Evolutionary conservation across 441 rosid species (phyloP).

Genomic region (Adansonia grandidieri): DNA sequence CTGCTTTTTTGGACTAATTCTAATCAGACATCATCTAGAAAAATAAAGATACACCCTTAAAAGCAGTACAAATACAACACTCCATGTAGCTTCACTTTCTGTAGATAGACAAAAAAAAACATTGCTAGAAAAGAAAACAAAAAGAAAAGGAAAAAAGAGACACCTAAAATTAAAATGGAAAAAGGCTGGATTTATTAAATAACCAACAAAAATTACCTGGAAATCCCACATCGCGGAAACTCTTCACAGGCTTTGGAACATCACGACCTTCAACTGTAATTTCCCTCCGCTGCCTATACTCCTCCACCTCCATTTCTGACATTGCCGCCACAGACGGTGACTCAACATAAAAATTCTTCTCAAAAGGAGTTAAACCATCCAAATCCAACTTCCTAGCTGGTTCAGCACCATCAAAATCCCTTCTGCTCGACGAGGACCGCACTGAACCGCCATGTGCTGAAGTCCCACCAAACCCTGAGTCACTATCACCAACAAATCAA

Average conservation of each 20-base stretch:
- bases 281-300: constrained; percentile 70
- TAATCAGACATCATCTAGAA: background rate
- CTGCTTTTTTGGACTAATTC: background rate
- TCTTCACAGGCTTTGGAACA: constrained; percentile 88
- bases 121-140: background rate
- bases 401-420: constrained; percentile 53
- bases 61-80: background rate
- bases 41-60: background rate
- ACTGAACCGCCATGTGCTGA: constrained; percentile 59
- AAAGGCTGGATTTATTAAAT: background rate
- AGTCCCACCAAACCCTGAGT: constrained; percentile 88
- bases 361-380: constrained; percentile 87
- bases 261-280: constrained; percentile 90
- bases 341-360: constrained; percentile 88
- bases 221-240: constrained; percentile 73
- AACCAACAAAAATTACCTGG: constrained; percentile 57
- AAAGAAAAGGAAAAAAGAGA: background rate
- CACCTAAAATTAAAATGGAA: background rate
- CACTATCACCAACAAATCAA: constrained; percentile 53
- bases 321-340: constrained; percentile 74
- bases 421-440: constrained; percentile 59
- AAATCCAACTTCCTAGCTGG: constrained; percentile 71
- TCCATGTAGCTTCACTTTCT: background rate
- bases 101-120: constrained; percentile 4
- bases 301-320: constrained; percentile 79